Evolutionary conservation across 2,329 filamentous ascomycete genomes (phyloP).

Genomic region (Metarhizium guizhouense): DNA sequence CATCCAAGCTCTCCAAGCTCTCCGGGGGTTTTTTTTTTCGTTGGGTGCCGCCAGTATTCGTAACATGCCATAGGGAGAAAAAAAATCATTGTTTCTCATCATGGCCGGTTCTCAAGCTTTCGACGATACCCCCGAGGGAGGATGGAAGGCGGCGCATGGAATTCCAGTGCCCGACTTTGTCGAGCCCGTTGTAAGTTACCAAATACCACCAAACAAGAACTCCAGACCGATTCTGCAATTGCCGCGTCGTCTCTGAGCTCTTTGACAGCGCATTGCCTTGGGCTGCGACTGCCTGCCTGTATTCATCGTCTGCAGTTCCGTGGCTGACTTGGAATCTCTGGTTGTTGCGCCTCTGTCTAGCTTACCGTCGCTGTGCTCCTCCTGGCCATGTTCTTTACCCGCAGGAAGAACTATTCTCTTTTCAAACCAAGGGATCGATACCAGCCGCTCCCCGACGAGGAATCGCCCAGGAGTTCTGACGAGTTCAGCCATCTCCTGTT

Average conservation of each 20-base stretch:
- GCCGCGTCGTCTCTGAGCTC: not conserved
- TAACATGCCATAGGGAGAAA: not conserved
- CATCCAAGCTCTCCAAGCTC: not conserved
- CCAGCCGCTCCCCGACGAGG: constrained; percentile 15
- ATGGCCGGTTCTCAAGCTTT: constrained; percentile 1
- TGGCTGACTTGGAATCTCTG: not conserved
- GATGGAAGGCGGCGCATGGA: constrained; percentile 15
- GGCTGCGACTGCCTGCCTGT: not conserved
- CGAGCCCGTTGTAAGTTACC: constrained; percentile 20
- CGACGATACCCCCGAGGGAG: constrained; percentile 12
- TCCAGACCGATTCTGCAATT: not conserved
- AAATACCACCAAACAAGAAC: not conserved
- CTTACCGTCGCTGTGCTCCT: constrained; percentile 28
- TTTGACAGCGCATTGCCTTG: not conserved
- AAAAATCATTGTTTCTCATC: not conserved
- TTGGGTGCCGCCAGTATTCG: not conserved
- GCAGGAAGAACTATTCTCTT: constrained; percentile 26
- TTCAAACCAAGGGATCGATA: constrained; percentile 13
- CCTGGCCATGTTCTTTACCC: constrained; percentile 27
- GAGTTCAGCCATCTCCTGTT: constrained; percentile 9
- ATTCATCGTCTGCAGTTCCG: not conserved
- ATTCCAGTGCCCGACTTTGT: constrained; percentile 24
- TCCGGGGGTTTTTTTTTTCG: not conserved
- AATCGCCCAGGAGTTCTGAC: constrained; percentile 15
- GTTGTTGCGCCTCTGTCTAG: constrained; percentile 11